These are phyloP conservation scores for Waltergamsia citrina DNA, from an alignment of 2,329 filamentous ascomycete species.

Conservation along the genomic window DNA sequence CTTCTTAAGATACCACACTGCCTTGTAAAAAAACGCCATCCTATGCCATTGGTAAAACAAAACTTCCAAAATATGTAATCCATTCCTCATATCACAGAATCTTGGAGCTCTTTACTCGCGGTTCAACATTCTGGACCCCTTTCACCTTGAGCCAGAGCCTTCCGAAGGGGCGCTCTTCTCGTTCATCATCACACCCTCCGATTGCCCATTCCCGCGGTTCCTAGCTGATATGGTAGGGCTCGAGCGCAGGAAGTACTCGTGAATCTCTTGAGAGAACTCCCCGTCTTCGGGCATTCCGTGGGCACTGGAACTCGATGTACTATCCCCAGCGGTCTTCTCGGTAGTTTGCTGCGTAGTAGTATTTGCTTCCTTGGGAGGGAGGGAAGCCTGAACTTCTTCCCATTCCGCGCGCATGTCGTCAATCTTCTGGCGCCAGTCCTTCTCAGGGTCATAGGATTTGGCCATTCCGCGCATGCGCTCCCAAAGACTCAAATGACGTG, in stretches of 20 bases:
- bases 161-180: background rate
- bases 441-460: slow-evolving; percentile 74
- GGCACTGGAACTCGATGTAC: no score
- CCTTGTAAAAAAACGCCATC: no score
- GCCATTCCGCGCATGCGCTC: slow-evolving; percentile 71
- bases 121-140: no score
- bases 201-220: background rate
- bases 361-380: slow-evolving; percentile 41
- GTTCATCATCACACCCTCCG: background rate
- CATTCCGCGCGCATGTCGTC: slow-evolving; percentile 66
- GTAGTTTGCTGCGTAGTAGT: no score
- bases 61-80: no score
- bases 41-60: no score
- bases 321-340: no score
- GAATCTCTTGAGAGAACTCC: slow-evolving; percentile 43
- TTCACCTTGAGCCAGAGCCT: no score
- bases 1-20: no score
- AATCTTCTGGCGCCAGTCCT: slow-evolving; percentile 78
- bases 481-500: slow-evolving; percentile 79
- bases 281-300: slow-evolving; percentile 31
- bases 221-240: slow-evolving; percentile 17
- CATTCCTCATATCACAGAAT: no score
- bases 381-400: slow-evolving; percentile 38
- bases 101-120: no score
- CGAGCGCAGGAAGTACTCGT: slow-evolving; percentile 41